Conservation (phyloP, 371 early-diverging fungal species). For the Syncephalis plumigaleata region DNA sequence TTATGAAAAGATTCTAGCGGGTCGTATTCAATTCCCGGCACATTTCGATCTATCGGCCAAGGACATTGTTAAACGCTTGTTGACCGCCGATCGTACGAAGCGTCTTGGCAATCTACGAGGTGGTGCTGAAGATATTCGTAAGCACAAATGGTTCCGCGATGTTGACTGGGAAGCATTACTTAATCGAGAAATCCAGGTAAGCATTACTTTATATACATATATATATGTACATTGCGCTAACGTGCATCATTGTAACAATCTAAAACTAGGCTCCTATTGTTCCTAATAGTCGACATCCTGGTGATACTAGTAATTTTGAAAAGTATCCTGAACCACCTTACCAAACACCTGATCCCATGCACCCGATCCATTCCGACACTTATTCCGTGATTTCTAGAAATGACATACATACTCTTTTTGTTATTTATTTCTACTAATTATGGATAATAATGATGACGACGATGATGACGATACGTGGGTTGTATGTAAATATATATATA, state of each 20-base stretch:
- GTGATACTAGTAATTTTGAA: slow-evolving; percentile 53
- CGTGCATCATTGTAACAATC: too few species aligned
- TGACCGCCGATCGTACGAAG: slow-evolving; percentile 80
- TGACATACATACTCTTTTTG: neutral
- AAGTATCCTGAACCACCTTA: slow-evolving; percentile 22
- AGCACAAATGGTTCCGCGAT: slow-evolving; percentile 73
- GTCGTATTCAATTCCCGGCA: slow-evolving; percentile 74
- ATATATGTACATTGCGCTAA: slow-evolving; percentile 15
- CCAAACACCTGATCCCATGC: slow-evolving; percentile 5
- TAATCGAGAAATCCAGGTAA: slow-evolving; percentile 36
- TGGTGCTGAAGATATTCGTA: slow-evolving; percentile 58
- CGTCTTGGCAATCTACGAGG: slow-evolving; percentile 79
- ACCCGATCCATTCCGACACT: slow-evolving; percentile 18
- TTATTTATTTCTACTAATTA: neutral
- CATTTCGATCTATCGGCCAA: slow-evolving; percentile 81
- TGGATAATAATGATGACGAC: neutral
- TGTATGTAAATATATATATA: neutral
- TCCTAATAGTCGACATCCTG: slow-evolving; percentile 34
- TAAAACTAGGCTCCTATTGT: slow-evolving; percentile 29
- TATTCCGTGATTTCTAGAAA: slow-evolving; percentile 18
- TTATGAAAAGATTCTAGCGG: slow-evolving; percentile 88
- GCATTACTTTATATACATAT: neutral
- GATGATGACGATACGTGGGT: neutral
- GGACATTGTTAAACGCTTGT: slow-evolving; percentile 80
- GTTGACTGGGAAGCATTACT: slow-evolving; percentile 71